Evolutionary conservation across 2,329 filamentous ascomycete species (phyloP), one percentile per base, ranked within the genome.

Genomic region (Claviceps humidiphila): DNA sequence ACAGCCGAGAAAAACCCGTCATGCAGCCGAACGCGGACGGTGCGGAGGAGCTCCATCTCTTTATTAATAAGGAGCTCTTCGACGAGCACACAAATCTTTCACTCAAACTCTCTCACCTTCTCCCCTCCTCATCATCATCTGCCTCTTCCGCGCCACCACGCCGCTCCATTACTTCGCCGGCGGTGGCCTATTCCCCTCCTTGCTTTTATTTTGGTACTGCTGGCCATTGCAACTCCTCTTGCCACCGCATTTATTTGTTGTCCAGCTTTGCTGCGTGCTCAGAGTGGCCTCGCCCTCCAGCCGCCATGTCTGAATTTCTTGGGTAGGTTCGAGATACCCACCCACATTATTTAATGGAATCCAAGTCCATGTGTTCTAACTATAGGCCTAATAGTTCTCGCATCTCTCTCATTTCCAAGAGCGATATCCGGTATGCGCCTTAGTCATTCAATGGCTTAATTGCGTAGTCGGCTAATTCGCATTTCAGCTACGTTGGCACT

Each of bases 391-490:
- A 61, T 70, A 90, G 89, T 72, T 87, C 90, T 72, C 85, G 87
- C 68, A 96, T 96, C 76, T 95, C 89, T 57, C 82, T 96, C 73
- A 93, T 96, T 71, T 96, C 90, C 56, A 94, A 91, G 76, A 95
- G 89, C 71, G 89, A 95, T 73, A 95, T 96, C 73, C 87, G 90
- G 87, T 95, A 78, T 65, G 82, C 71, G 57, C 51, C 54, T 39
- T 51, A 54, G 49, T 53, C 54, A 51, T 26, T 47, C 47, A 22
- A 49, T 50, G 40, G 46, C 47, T 39, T 47, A 46, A 38, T 44
- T 24, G 50, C 49, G 47, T 34, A 34, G 30, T 49, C 57, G 58
- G 59, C 69, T 73, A 57, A 73, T 68, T 57, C 50, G 56, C 52
- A 54, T 52, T 55, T 54, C 64, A 96, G 90, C 71, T 97, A 97